phyloP scores from a whole-genome alignment of 73 alveolate species.

The Breviolum minutum region DNA sequence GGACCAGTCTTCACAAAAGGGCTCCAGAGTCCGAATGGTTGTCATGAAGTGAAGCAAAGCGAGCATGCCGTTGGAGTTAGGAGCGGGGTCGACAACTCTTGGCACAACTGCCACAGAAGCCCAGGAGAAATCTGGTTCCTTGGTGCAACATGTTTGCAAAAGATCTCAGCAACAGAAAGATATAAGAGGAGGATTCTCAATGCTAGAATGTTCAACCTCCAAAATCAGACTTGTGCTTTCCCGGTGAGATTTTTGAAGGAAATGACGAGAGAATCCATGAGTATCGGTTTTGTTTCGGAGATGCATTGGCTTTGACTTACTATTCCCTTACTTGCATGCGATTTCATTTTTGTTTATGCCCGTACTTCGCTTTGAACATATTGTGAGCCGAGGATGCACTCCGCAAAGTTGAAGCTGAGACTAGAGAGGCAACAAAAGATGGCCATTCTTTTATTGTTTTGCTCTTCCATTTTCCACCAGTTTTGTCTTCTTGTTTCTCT shows the following conservation, averaged over 20 bases:
- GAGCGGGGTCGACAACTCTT: constrained; percentile 67
- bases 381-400: constrained; percentile 29
- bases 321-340: not conserved
- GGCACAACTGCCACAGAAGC: constrained; percentile 43
- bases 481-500: not conserved
- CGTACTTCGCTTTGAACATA: not conserved
- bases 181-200: too few species aligned
- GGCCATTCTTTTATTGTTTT: not conserved
- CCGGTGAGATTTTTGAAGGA: too few species aligned
- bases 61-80: not conserved
- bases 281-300: not conserved
- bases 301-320: not conserved
- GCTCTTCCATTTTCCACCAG: not conserved
- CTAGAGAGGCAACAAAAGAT: constrained; percentile 31
- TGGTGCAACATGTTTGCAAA: not conserved
- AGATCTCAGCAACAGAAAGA: too few species aligned
- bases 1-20: too few species aligned
- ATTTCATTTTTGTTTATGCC: not conserved
- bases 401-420: constrained; percentile 69
- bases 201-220: too few species aligned
- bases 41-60: too few species aligned
- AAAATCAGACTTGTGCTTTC: too few species aligned
- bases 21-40: too few species aligned
- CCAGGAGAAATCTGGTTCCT: constrained; percentile 26
- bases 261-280: too few species aligned